Conservation (phyloP, 2,329 filamentous ascomycete species). For the Trichophaea hybrida region DNA sequence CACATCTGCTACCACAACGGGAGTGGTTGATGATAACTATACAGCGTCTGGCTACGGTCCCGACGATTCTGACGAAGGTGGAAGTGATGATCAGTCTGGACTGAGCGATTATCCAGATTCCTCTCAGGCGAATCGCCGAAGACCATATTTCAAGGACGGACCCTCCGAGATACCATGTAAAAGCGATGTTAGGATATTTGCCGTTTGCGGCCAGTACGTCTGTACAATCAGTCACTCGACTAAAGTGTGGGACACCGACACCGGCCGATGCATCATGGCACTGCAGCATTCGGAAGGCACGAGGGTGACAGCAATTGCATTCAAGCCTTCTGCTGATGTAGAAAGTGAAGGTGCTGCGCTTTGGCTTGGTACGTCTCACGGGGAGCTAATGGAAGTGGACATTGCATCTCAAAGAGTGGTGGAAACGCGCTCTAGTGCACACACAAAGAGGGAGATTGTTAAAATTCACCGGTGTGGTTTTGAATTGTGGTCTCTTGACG, state of each 20-base stretch:
- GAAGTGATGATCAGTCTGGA: constrained; percentile 35
- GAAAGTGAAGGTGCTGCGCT: constrained; percentile 66
- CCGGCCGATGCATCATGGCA: constrained; percentile 68
- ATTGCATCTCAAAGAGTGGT: constrained; percentile 58
- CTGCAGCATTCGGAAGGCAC: constrained; percentile 71
- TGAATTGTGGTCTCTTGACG: constrained; percentile 89
- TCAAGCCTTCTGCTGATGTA: constrained; percentile 66
- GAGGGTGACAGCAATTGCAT: constrained; percentile 66
- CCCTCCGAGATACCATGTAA: constrained; percentile 66
- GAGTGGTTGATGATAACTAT: constrained; percentile 9
- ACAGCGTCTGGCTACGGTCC: constrained; percentile 18
- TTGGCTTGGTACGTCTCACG: constrained; percentile 81
- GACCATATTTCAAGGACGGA: constrained; percentile 58
- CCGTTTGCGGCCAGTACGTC: constrained; percentile 73
- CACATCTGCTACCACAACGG: constrained; percentile 11
- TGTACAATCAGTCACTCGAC: constrained; percentile 80
- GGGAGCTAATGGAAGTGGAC: constrained; percentile 82
- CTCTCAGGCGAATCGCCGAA: constrained; percentile 68
- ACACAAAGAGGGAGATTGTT: constrained; percentile 63
- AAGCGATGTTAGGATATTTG: constrained; percentile 74
- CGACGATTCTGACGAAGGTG: constrained; percentile 42
- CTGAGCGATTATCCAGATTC: constrained; percentile 65
- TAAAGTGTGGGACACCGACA: constrained; percentile 70
- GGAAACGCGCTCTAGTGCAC: constrained; percentile 53
- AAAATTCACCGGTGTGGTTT: constrained; percentile 76